A percentile compares a stretch with the other conserved stretches of the same genome.
Conservation (phyloP, 2,329 filamentous ascomycete genomes). For the Neofusicoccum parvum region DNA sequence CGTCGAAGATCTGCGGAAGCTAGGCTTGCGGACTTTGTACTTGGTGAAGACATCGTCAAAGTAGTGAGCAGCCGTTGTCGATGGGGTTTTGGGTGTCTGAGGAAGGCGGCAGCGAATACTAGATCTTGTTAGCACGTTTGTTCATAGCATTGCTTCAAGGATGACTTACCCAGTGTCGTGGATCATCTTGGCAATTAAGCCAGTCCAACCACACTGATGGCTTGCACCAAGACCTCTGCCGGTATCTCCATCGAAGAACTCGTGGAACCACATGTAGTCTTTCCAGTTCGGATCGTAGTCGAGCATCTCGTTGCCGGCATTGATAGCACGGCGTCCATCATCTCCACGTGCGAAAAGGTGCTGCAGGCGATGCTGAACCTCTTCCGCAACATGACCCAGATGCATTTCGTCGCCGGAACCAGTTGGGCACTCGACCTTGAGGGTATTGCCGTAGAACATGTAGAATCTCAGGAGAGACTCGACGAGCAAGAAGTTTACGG, state of each 20-base stretch:
- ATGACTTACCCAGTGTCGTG: slow-evolving; percentile 86
- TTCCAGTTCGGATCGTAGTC: slow-evolving; percentile 94
- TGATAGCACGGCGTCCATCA: slow-evolving; percentile 84
- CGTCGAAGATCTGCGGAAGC: slow-evolving; percentile 75
- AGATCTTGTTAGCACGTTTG: slow-evolving; percentile 3
- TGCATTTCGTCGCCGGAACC: slow-evolving; percentile 96
- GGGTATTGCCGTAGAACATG: slow-evolving; percentile 87
- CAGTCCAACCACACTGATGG: slow-evolving; percentile 97
- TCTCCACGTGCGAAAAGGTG: slow-evolving; percentile 86
- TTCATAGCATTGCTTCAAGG: background rate
- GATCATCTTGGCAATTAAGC: slow-evolving; percentile 93
- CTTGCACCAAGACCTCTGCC: slow-evolving; percentile 88
- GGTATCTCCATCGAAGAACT: slow-evolving; percentile 93
- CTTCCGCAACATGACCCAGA: slow-evolving; percentile 89
- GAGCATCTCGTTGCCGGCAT: slow-evolving; percentile 78
- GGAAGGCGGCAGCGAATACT: slow-evolving; percentile 88
- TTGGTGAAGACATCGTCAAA: slow-evolving; percentile 81
- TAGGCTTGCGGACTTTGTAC: slow-evolving; percentile 47
- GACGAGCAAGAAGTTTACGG: slow-evolving; percentile 91
- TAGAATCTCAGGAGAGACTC: slow-evolving; percentile 95
- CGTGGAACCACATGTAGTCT: slow-evolving; percentile 92
- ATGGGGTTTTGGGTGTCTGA: slow-evolving; percentile 87
- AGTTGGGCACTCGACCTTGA: slow-evolving; percentile 91
- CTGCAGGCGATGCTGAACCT: slow-evolving; percentile 91
- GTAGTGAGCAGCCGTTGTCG: slow-evolving; percentile 83